Evolutionary conservation across 805 yeast genomes (phyloP).

Genomic region (Citeromyces nyonsensis): DNA sequence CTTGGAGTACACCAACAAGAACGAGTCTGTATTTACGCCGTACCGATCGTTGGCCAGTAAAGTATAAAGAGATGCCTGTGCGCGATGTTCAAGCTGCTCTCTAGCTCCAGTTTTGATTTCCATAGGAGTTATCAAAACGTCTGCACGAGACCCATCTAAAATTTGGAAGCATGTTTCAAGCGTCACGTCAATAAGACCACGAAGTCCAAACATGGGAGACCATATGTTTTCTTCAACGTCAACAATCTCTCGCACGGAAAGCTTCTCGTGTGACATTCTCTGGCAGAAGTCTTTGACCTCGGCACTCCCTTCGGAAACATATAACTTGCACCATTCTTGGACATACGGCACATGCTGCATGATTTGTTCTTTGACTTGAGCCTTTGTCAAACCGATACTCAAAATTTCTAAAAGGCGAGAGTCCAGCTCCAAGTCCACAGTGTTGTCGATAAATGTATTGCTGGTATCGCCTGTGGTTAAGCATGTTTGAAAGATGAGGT

Average conservation of each 20-base stretch:
- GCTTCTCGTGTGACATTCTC: constrained; percentile 10
- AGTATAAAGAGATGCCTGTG: constrained; percentile 76
- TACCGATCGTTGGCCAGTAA: constrained; percentile 70
- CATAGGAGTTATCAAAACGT: constrained; percentile 49
- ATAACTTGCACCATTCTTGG: constrained; percentile 33
- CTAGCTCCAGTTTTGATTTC: constrained; percentile 80
- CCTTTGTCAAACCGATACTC: constrained; percentile 33
- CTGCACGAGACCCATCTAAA: constrained; percentile 16
- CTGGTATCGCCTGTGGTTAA: constrained; percentile 21
- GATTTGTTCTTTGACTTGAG: constrained; percentile 25
- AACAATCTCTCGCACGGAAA: constrained; percentile 47
- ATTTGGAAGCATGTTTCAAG: constrained; percentile 31
- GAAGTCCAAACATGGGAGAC: constrained; percentile 82
- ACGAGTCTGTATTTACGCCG: constrained; percentile 46
- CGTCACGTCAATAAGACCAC: constrained; percentile 85
- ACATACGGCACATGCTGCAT: constrained; percentile 34
- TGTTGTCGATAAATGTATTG: constrained; percentile 17
- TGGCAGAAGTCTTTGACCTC: constrained; percentile 2
- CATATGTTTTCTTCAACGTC: constrained; percentile 86
- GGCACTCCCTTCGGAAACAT: constrained; percentile 17
- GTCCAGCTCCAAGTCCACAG: constrained; percentile 15
- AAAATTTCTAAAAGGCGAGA: constrained; percentile 22
- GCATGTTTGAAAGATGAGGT: constrained; percentile 55
- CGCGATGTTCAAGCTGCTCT: constrained; percentile 55
- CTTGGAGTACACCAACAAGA: constrained; percentile 62